These are phyloP conservation scores for Dryadomyces quercus-mongolicae DNA, from an alignment of 2,329 filamentous ascomycete species.

Conservation along the genomic window DNA sequence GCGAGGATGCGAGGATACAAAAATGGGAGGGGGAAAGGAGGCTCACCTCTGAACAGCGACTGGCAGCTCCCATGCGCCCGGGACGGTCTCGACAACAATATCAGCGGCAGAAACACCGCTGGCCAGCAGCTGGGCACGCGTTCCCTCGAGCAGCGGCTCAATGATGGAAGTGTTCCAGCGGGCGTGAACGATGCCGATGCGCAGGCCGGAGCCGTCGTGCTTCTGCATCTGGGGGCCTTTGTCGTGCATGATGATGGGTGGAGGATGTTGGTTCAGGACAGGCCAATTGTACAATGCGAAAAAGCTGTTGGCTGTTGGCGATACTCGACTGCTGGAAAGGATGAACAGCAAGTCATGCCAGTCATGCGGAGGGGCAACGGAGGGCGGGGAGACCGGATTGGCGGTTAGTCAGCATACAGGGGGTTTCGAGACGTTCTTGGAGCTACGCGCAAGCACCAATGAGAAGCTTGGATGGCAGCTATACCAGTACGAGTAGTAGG, in stretches of 20 bases:
- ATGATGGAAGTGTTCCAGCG: constrained; percentile 91
- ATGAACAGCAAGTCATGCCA: neutral
- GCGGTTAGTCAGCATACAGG: neutral
- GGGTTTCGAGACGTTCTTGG: neutral
- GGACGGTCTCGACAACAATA: constrained; percentile 80
- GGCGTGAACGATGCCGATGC: constrained; percentile 90
- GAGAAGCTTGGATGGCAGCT: neutral
- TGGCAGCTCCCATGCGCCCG: constrained; percentile 89
- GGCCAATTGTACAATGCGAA: too few relatives aligned
- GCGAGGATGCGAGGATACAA: constrained; percentile 4
- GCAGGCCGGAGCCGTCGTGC: constrained; percentile 59
- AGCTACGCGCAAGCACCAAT: neutral
- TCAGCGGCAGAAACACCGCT: constrained; percentile 79
- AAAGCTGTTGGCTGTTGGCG: too few relatives aligned
- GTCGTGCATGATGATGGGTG: constrained; percentile 26
- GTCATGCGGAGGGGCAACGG: neutral
- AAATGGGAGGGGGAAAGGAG: neutral
- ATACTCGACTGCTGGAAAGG: too few relatives aligned
- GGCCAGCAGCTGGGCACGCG: constrained; percentile 62
- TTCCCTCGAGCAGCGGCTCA: constrained; percentile 68
- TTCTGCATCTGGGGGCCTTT: constrained; percentile 46
- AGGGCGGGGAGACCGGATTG: neutral
- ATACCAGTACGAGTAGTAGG: neutral
- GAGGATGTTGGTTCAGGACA: neutral
- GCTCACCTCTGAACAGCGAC: constrained; percentile 73